A percentile compares a stretch with the other conserved stretches of the same genome.
Evolutionary conservation across 345 rosid species (phyloP).

Genomic region (Noccaea caerulescens): DNA sequence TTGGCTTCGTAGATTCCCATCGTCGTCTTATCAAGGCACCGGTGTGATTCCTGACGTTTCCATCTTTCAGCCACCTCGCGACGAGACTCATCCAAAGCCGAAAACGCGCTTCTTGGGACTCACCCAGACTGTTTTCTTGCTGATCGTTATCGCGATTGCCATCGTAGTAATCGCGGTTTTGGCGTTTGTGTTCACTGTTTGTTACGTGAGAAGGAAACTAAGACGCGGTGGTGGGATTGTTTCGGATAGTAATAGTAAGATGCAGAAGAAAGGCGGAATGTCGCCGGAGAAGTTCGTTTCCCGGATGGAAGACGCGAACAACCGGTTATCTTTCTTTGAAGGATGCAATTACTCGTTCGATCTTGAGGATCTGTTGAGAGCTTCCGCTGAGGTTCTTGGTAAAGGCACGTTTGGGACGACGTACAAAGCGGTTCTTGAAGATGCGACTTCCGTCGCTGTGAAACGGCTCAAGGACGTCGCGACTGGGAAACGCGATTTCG

Average conservation of each 20-base stretch:
- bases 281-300: slow-evolving; percentile 82
- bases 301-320: slow-evolving; percentile 77
- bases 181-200: slow-evolving; percentile 55
- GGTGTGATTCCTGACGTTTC: slow-evolving; percentile 22
- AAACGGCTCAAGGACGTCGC: slow-evolving; percentile 93
- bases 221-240: slow-evolving; percentile 35
- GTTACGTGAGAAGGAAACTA: slow-evolving; percentile 56
- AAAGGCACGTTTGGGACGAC: slow-evolving; percentile 94
- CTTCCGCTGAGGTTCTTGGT: slow-evolving; percentile 97
- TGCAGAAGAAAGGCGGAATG: slow-evolving; percentile 73
- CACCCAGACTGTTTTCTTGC: slow-evolving; percentile 56
- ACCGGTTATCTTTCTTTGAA: slow-evolving; percentile 85
- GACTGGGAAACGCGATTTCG: slow-evolving; percentile 83
- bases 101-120: slow-evolving; percentile 44
- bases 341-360: slow-evolving; percentile 90
- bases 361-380: slow-evolving; percentile 95
- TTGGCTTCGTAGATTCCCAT: slow-evolving; percentile 69
- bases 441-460: slow-evolving; percentile 74
- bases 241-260: slow-evolving; percentile 51
- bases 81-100: slow-evolving; percentile 32
- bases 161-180: slow-evolving; percentile 54
- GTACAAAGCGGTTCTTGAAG: slow-evolving; percentile 66
- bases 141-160: slow-evolving; percentile 53
- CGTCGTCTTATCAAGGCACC: slow-evolving; percentile 64
- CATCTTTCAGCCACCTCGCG: slow-evolving; percentile 36